Base-by-base conservation (phyloP, 1,139 yeast genomes). In the Petasospora fabianii region DNA sequence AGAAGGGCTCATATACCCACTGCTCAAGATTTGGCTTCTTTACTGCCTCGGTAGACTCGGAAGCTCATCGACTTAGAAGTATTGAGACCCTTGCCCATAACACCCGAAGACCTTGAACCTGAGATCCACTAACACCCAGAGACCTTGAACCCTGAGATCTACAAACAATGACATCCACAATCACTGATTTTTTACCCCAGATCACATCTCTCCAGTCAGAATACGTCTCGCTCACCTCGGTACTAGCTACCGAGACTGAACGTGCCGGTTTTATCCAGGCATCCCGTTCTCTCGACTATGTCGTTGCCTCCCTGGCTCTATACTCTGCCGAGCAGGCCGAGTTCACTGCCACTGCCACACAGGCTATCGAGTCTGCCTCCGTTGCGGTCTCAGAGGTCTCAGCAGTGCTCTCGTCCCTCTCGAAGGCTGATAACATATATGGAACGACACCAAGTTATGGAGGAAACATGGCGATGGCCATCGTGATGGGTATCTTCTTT, bases 401-500 rank as follows among this genome's bases (percentile, higher is more conserved):
- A 6, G 49, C 54, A 13, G 58, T 62, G 13, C 55, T 68, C 26
- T 41, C 48, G 6, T 45, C 47, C 35, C 26, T 44, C 5, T 39
- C 38, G n/a, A 6, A 35, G 16, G 48, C 35, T 13, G 47, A 48
- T 13, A 34, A 56, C 45, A 39, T 66, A 37, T 70, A 71, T 45
- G 75, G 74, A 6, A 62, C 67, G 54, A 42, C 50, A 3, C 78
- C 77, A 0, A 56, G 61, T 15, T 47, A 52, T 5, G 69, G 67
- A 3, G 77, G 76, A 13, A 80, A 80, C 50, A 42, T 68, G 15
- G 76, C 77, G 0, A 70, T 77, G 48, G 54, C 74, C 3, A 68
- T 69, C 7, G 59, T 77, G 1, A 77, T 74, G 63, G 69, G 71
- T 8, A 24, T 76, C 0, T 57, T 73, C 22, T 58, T 75, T 34